Evolutionary conservation across 2,329 filamentous ascomycete species (phyloP).

Genomic region (Furcasterigmium furcatum): DNA sequence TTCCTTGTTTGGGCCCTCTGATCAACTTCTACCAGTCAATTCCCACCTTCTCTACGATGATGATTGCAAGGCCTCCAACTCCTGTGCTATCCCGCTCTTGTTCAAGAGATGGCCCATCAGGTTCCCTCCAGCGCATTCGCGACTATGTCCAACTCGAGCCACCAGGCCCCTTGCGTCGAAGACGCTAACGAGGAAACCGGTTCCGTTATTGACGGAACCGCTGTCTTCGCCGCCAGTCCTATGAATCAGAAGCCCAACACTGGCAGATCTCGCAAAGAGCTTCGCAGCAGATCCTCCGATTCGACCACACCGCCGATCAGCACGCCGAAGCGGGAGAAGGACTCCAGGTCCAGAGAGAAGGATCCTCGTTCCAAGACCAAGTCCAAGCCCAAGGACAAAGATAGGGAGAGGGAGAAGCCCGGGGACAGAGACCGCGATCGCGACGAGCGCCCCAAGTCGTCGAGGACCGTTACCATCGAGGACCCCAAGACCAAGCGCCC

Average conservation of each 20-base stretch:
- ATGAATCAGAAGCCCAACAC: constrained; percentile 50
- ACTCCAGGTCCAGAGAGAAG: constrained; percentile 19
- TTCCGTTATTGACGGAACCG: constrained; percentile 32
- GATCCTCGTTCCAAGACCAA: constrained; percentile 14
- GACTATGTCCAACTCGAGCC: constrained; percentile 38
- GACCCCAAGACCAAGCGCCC: constrained; percentile 21
- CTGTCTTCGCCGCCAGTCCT: constrained; percentile 46
- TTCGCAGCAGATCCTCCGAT: constrained; percentile 26
- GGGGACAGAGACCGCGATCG: constrained; percentile 16
- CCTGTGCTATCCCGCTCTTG: no score
- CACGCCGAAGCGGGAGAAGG: constrained; percentile 25
- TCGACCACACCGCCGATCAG: constrained; percentile 34
- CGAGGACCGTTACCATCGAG: neutral
- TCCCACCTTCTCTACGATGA: no score
- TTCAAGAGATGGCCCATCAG: no score
- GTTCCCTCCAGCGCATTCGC: no score
- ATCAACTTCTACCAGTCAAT: no score
- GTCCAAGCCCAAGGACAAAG: constrained; percentile 16
- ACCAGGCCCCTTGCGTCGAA: constrained; percentile 42
- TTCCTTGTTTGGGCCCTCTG: no score
- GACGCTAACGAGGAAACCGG: constrained; percentile 50
- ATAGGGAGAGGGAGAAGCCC: constrained; percentile 19
- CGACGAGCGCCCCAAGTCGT: constrained; percentile 9
- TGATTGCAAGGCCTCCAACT: no score
- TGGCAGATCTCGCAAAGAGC: constrained; percentile 41